A percentile compares a stretch with the other conserved stretches of the same genome.
These are phyloP conservation scores for Lachancea meyersii DNA, from an alignment of 805 yeast genomes.

Conservation along the genomic window DNA sequence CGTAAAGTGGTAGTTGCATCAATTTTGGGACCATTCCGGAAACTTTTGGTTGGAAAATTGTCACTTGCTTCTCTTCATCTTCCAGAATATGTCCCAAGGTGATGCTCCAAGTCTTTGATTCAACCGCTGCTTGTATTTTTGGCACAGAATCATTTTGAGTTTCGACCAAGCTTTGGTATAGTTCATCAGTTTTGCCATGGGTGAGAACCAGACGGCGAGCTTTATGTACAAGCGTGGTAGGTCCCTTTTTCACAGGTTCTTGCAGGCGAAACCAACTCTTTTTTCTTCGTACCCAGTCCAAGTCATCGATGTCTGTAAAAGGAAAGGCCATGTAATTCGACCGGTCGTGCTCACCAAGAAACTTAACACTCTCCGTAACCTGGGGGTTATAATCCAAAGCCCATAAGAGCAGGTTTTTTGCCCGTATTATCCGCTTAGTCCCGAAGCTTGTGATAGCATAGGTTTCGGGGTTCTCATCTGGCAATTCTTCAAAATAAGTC, in stretches of 20 bases:
- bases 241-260: slow-evolving; percentile 9
- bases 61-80: neutral
- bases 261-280: slow-evolving; percentile 25
- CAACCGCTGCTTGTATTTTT: neutral
- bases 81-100: slow-evolving; percentile 25
- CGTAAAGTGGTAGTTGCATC: slow-evolving; percentile 19
- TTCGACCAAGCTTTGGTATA: slow-evolving; percentile 8
- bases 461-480: slow-evolving; percentile 10
- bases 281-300: slow-evolving; percentile 25
- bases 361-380: slow-evolving; percentile 9
- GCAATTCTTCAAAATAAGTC: slow-evolving; percentile 16
- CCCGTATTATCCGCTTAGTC: slow-evolving; percentile 21
- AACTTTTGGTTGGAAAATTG: slow-evolving; percentile 24
- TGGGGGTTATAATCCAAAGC: slow-evolving; percentile 21
- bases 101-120: slow-evolving; percentile 18
- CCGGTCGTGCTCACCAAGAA: slow-evolving; percentile 7
- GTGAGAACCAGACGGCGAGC: neutral
- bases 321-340: slow-evolving; percentile 20
- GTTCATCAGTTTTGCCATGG: slow-evolving; percentile 15
- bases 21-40: slow-evolving; percentile 21
- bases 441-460: slow-evolving; percentile 28
- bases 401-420: slow-evolving; percentile 25
- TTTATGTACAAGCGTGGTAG: neutral
- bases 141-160: slow-evolving; percentile 8
- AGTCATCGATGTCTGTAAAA: slow-evolving; percentile 20